Evolutionary conservation across 75 land plant species (phyloP), one percentile per base, ranked within the genome.

Genomic region (Cupressus sempervirens): DNA sequence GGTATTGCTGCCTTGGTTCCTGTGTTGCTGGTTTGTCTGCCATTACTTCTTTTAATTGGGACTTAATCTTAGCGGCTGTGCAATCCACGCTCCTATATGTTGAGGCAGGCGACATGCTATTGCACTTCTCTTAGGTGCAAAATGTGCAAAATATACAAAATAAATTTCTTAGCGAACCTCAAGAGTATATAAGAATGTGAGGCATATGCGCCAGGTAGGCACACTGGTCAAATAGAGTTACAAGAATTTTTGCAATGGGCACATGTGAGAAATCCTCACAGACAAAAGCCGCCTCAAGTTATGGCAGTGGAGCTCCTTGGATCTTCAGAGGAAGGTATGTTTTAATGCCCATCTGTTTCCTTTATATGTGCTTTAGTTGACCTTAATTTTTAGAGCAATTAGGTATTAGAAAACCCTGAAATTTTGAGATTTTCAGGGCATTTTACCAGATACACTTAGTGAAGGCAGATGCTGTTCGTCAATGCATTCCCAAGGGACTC

Each of bases 401-500:
- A 35, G 41, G 36, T 46, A 38, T 11, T 9, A n/a, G 34, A 52
- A 30, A 36, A 16, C 54, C 53, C 20, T 45, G 18, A 45, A 29
- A 38, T 88, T 75, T 16, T 10, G 70, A 52, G 26, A 14, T 29
- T 67, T 89, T 84, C 92, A 96, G 99, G 74, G 98, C 99, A 14
- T 74, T 96, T 88, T 97, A 97, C 82, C 99, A 97, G 84, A 87
- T 97, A 20, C 98, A 97, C 73, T 91, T 97, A 56, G 99, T 97
- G 52, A 96, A 93, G 76, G 88, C 96, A 18, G 92, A 94, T 26
- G 89, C 87, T 67, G 99, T 95, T 40, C 87, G 95, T 40, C 86
- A 91, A 80, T 88, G 91, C 82, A 93, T 96, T 45, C 99, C 99
- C 3, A 89, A 90, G 56, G 95, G 96, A 65, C 88, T 97, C 62